Evolutionary conservation across 768 basidiomycete species (phyloP).

Genomic region (Suillus sp.): DNA sequence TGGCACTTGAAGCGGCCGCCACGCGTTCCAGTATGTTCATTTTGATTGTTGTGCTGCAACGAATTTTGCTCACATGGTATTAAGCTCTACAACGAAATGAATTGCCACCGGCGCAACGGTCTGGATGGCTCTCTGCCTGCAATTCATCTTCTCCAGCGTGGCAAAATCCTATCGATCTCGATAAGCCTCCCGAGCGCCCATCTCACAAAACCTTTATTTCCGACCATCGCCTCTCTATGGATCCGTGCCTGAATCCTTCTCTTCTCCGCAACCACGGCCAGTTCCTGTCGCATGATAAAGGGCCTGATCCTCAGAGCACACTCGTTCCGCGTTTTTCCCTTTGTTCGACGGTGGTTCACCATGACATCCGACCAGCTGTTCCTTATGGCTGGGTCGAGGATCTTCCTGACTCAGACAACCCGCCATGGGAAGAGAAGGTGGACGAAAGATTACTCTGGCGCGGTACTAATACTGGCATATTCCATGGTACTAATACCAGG

Average conservation of each 20-base stretch:
- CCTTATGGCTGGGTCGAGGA: slow-evolving; percentile 52
- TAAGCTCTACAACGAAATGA: slow-evolving; percentile 32
- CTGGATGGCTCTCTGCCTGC: slow-evolving; percentile 28
- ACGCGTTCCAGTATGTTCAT: slow-evolving; percentile 28
- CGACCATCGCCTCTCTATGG: slow-evolving; percentile 38
- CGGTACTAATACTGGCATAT: slow-evolving; percentile 72
- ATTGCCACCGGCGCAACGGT: slow-evolving; percentile 36
- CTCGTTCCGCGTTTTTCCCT: slow-evolving; percentile 57
- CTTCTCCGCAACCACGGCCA: slow-evolving; percentile 48
- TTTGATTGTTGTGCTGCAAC: background rate
- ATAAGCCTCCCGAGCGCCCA: slow-evolving; percentile 1
- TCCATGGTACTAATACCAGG: slow-evolving; percentile 36
- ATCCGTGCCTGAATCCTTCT: slow-evolving; percentile 40
- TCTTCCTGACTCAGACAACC: slow-evolving; percentile 48
- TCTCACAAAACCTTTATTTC: slow-evolving; percentile 35
- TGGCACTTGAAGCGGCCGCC: slow-evolving; percentile 30
- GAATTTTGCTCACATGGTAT: background rate
- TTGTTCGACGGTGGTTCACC: slow-evolving; percentile 52
- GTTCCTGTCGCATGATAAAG: slow-evolving; percentile 49
- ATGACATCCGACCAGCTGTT: slow-evolving; percentile 54
- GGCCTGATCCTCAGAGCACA: slow-evolving; percentile 44
- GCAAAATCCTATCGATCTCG: slow-evolving; percentile 34
- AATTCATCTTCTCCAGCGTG: slow-evolving; percentile 28
- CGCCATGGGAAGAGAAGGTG: slow-evolving; percentile 63
- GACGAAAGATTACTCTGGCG: slow-evolving; percentile 71